These are phyloP conservation scores for Luffa aegyptiaca DNA, from an alignment of 306 rosid species.

Conservation along the genomic window DNA sequence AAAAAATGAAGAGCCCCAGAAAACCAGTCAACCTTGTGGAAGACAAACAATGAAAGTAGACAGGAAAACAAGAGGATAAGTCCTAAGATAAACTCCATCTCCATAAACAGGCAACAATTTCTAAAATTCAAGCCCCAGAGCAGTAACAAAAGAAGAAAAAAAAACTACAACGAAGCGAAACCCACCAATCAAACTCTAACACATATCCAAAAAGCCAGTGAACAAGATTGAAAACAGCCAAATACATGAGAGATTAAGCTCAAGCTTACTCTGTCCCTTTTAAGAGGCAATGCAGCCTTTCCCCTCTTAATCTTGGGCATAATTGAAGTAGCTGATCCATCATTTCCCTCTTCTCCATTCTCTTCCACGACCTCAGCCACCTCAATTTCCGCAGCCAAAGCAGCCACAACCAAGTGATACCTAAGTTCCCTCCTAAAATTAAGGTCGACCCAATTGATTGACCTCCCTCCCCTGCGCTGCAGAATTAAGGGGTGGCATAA, in stretches of 20 bases:
- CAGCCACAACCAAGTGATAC: conserved; percentile 27
- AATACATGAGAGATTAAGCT: background rate
- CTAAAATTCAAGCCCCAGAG: background rate
- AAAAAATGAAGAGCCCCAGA: background rate
- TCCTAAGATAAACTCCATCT: background rate
- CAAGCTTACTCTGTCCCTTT: conserved; percentile 72
- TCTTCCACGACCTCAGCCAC: conserved; percentile 35
- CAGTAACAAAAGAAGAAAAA: background rate
- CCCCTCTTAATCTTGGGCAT: conserved; percentile 66
- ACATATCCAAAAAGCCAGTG: background rate
- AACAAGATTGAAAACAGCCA: background rate
- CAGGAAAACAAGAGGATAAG: background rate
- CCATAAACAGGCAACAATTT: background rate
- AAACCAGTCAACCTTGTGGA: background rate
- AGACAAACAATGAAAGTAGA: background rate
- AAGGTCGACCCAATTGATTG: conserved; percentile 18
- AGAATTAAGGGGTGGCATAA: conserved; percentile 28
- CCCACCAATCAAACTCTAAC: background rate
- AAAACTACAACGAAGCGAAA: conserved; percentile 10
- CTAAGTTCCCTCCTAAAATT: conserved; percentile 15
- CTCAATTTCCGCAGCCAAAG: conserved; percentile 53
- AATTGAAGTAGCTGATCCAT: conserved; percentile 14
- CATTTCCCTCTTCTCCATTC: conserved; percentile 17
- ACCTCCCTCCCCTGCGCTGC: conserved; percentile 16
- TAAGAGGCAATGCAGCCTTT: conserved; percentile 84